Evolutionary conservation across 495 filamentous ascomycete species (phyloP).

Genomic region (Aspergillus taichungensis): DNA sequence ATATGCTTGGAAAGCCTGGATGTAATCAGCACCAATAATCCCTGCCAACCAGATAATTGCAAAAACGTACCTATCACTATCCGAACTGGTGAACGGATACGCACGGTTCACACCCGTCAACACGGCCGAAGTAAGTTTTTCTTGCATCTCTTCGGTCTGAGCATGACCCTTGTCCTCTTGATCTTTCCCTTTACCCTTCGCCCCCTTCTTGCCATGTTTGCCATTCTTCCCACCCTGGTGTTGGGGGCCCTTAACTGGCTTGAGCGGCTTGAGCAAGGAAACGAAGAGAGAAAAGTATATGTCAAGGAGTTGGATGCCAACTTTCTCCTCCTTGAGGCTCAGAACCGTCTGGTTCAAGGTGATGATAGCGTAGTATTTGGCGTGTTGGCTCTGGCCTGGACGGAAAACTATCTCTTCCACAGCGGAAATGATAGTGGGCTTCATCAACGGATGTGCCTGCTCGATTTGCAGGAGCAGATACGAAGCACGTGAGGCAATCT

Average conservation of each 20-base stretch:
- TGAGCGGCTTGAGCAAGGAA: constrained; percentile 63
- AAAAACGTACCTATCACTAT: constrained; percentile 57
- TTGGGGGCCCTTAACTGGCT: constrained; percentile 39
- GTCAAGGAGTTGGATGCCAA: constrained; percentile 73
- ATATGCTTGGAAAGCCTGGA: constrained; percentile 71
- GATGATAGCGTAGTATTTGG: constrained; percentile 93
- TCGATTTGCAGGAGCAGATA: constrained; percentile 87
- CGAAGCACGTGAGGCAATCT: constrained; percentile 86
- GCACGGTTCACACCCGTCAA: constrained; percentile 93
- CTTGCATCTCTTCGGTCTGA: constrained; percentile 59
- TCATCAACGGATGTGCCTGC: constrained; percentile 86
- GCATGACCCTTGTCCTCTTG: constrained; percentile 44
- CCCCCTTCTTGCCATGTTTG: constrained; percentile 23
- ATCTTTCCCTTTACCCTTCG: constrained; percentile 29
- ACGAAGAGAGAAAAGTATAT: constrained; percentile 89
- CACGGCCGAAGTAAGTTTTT: constrained; percentile 85
- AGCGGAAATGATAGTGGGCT: constrained; percentile 67
- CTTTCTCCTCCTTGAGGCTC: constrained; percentile 67
- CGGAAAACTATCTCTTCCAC: constrained; percentile 87
- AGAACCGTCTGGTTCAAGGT: constrained; percentile 94
- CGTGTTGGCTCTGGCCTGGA: constrained; percentile 74
- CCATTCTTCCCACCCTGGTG: constrained; percentile 13
- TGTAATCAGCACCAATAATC: constrained; percentile 11
- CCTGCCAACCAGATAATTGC: not conserved
- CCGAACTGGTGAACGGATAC: constrained; percentile 79